These are phyloP conservation scores for Pelargonium australe DNA, from an alignment of 441 rosid species.

Conservation along the genomic window DNA sequence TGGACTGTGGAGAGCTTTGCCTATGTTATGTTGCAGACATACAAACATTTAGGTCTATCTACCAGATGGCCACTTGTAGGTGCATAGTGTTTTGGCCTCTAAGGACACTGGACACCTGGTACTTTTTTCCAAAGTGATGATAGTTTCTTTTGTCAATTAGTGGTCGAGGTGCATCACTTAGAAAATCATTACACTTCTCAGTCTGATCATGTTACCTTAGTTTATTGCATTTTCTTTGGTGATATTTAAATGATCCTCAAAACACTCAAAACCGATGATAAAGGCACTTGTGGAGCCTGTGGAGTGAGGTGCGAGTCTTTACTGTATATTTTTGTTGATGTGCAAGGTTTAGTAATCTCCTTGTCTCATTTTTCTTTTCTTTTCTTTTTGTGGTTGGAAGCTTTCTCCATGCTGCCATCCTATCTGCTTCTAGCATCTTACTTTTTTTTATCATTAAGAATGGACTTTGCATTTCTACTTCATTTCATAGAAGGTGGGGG, in stretches of 20 bases:
- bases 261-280: background rate
- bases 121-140: background rate
- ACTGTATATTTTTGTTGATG: background rate
- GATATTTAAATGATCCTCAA: background rate
- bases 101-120: background rate
- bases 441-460: background rate
- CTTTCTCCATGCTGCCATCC: background rate
- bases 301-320: background rate
- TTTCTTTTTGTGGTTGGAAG: background rate
- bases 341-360: too few species aligned
- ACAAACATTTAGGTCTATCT: background rate
- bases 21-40: background rate
- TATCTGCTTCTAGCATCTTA: background rate
- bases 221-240: background rate
- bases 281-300: background rate
- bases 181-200: background rate
- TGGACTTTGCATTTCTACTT: too few species aligned
- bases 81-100: background rate
- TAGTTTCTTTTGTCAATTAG: background rate
- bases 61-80: background rate
- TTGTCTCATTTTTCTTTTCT: too few species aligned
- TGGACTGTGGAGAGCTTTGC: background rate
- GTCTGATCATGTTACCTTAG: background rate
- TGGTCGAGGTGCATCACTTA: background rate
- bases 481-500: background rate